phyloP scores from a whole-genome alignment of 257 asterid species.

The Nicotiana knightiana region DNA sequence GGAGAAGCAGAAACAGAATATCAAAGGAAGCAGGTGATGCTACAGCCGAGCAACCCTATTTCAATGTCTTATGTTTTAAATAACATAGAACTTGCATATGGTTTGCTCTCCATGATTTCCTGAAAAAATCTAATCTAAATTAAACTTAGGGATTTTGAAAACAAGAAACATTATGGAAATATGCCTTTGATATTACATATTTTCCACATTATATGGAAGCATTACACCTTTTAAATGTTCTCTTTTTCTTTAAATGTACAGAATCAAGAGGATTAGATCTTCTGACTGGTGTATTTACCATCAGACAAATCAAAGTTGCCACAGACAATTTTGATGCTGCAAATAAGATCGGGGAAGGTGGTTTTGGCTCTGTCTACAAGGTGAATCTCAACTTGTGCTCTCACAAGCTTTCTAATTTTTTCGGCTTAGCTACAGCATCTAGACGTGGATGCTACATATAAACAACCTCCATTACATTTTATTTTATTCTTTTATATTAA shows the following conservation, averaged over 20 bases:
- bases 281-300: conserved; percentile 8
- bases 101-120: background rate
- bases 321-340: conserved; percentile 18
- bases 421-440: background rate
- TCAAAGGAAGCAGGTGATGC: conserved; percentile 2
- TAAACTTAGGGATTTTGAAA: background rate
- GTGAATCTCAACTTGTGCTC: conserved; percentile 1
- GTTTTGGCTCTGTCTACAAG: conserved; percentile 23
- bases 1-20: conserved; percentile 1
- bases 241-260: background rate
- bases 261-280: conserved; percentile 12
- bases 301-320: conserved; percentile 15
- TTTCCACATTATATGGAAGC: background rate
- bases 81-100: background rate
- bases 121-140: background rate
- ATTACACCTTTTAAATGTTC: background rate
- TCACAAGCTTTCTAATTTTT: background rate
- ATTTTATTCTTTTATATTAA: background rate
- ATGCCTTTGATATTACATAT: background rate
- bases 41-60: background rate
- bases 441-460: background rate
- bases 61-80: background rate
- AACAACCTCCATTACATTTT: background rate
- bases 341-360: conserved; percentile 23
- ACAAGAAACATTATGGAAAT: background rate